Evolutionary conservation across 805 yeast genomes (phyloP), one percentile per base, ranked within the genome.

Genomic region (Yarrowia sp.): DNA sequence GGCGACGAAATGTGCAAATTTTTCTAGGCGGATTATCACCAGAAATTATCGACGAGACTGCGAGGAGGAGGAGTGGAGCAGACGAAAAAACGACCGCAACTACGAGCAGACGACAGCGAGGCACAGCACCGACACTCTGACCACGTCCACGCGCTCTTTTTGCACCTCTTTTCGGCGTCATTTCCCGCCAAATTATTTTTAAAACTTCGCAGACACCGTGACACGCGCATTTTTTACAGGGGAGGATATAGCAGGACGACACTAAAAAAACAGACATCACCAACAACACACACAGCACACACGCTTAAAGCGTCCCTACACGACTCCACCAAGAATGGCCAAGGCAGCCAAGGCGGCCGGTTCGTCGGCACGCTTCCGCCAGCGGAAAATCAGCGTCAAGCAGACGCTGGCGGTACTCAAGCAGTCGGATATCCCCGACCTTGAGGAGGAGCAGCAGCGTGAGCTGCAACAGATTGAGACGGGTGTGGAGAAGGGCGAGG

Each of bases 401-500:
- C 96, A 91, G 72, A 84, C 88, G 10, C 80, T 93, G 63, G 86
- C 86, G 64, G 86, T 93, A 8, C 81, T 86, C 71, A 81, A 82
- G 70, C 96, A 90, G 67, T 77, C 79, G 62, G 97, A 93, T 69
- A 76, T 93, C 56, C 93, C 96, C 0, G 88, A 88, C 66, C 72
- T 86, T 46, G 97, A 91, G 65, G 82, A 85, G 24, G 88, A 84
- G 62, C 88, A 84, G 39, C 96, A 88, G 72, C 83, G 98, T 42
- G 97, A 93, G 66, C 75, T 89, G 29, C 90, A 90, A 69, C 90
- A 90, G 65, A 83, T 94, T 44, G 99, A 94, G 69, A 93, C 98
- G 6, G 99, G 99, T 75, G 99, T 94, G 41, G 99, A 94, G 70
- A 94, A 94, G 72, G 90, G 88, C 67, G 99, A 94, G 74, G 99